Evolutionary conservation across 148 eudicot species (phyloP).

Genomic region (Chenopodium quinoa): DNA sequence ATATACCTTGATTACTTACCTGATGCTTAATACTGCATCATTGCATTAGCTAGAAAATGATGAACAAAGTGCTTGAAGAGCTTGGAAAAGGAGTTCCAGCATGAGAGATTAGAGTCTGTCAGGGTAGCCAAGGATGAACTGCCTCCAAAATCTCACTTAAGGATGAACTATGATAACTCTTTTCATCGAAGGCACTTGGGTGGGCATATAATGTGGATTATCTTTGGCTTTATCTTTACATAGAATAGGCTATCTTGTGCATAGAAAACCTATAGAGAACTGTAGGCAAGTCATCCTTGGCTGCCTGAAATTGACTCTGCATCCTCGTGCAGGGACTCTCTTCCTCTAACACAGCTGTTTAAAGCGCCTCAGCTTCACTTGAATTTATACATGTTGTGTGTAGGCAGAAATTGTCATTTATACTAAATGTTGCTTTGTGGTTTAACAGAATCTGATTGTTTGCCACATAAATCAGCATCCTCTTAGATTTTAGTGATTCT

Average conservation of each 20-base stretch:
- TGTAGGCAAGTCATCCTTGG: conserved; percentile 30
- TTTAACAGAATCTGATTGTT: conserved; percentile 1
- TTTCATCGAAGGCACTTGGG: neutral
- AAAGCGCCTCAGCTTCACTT: neutral
- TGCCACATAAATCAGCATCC: conserved; percentile 11
- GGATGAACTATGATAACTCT: neutral
- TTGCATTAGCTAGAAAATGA: neutral
- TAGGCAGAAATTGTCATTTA: neutral
- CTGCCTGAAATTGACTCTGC: conserved; percentile 17
- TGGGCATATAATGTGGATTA: neutral
- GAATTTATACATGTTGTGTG: conserved; percentile 2
- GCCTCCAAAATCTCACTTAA: conserved; percentile 4
- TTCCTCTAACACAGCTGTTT: neutral
- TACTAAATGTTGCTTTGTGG: neutral
- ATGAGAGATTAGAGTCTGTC: conserved; percentile 20
- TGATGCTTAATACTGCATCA: neutral
- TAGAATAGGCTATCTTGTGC: neutral
- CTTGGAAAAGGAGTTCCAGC: conserved; percentile 20
- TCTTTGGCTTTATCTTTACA: neutral
- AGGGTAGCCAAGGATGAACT: conserved; percentile 29
- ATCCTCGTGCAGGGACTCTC: conserved; percentile 23
- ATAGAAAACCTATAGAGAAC: conserved; percentile 10
- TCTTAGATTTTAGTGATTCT: conserved; percentile 9
- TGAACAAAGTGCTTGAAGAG: neutral
- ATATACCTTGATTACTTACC: neutral